Conservation (phyloP, 2,329 filamentous ascomycete species). For the Aureobasidium uvarum region DNA sequence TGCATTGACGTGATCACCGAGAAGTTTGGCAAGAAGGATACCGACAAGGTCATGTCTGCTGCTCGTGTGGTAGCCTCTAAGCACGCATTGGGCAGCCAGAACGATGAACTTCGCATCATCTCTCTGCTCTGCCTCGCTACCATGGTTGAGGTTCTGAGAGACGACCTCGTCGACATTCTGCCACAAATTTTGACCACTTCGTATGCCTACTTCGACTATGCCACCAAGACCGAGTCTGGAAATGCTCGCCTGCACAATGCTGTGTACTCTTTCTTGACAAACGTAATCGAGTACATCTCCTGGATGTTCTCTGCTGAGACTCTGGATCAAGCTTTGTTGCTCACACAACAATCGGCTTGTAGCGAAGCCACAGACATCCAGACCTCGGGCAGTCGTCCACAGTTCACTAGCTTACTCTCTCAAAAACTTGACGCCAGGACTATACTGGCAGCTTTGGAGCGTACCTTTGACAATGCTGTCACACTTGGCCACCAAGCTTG, state of each 20-base stretch:
- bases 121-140: conserved; percentile 87
- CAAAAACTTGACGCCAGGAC: conserved; percentile 73
- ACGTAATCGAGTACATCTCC: conserved; percentile 77
- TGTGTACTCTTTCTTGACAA: conserved; percentile 73
- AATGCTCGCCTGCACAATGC: conserved; percentile 74
- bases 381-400: conserved; percentile 56
- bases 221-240: conserved; percentile 54
- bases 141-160: conserved; percentile 81
- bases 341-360: conserved; percentile 68
- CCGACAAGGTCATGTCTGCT: conserved; percentile 70
- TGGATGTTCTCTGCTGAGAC: conserved; percentile 82
- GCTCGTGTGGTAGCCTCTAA: conserved; percentile 73
- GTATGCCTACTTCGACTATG: conserved; percentile 67
- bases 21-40: conserved; percentile 91
- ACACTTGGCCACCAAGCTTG: conserved; percentile 50
- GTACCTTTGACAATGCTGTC: conserved; percentile 68
- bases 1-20: conserved; percentile 93
- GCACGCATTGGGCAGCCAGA: conserved; percentile 70
- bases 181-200: conserved; percentile 71
- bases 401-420: conserved; percentile 72
- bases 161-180: conserved; percentile 79
- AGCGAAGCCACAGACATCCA: conserved; percentile 26
- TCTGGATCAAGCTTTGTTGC: conserved; percentile 66
- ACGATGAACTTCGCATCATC: conserved; percentile 72
- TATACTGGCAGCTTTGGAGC: conserved; percentile 70